Evolutionary conservation across 2,329 filamentous ascomycete species (phyloP).

Genomic region (Fonsecaea nubica): DNA sequence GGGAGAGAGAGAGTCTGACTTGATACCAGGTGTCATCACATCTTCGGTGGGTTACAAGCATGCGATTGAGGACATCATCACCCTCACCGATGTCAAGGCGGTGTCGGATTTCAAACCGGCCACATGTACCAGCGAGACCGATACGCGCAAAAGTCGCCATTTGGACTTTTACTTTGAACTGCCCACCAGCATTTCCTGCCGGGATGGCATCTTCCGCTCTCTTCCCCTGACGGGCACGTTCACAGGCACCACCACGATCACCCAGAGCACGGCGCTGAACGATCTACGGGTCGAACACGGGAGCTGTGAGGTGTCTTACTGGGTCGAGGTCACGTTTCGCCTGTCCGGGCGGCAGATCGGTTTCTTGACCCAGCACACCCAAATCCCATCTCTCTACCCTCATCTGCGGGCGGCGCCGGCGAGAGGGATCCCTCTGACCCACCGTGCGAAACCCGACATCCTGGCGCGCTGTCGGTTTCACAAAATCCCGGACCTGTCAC

Average conservation of each 20-base stretch:
- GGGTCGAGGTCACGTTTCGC: constrained; percentile 34
- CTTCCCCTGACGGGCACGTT: constrained; percentile 26
- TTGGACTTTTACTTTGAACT: constrained; percentile 33
- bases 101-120: constrained; percentile 20
- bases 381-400: constrained; percentile 27
- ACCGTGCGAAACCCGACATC: constrained; percentile 29
- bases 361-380: constrained; percentile 22
- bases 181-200: constrained; percentile 18
- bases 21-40: constrained; percentile 28
- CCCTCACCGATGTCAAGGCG: constrained; percentile 34
- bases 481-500: constrained; percentile 25
- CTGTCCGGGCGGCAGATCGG: constrained; percentile 25
- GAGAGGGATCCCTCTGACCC: constrained; percentile 14
- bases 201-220: constrained; percentile 17
- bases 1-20: not conserved
- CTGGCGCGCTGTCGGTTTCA: constrained; percentile 30
- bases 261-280: constrained; percentile 24
- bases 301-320: constrained; percentile 33
- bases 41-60: constrained; percentile 28
- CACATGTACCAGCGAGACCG: not conserved
- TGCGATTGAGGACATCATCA: constrained; percentile 34
- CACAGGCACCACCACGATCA: constrained; percentile 17
- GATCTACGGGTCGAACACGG: constrained; percentile 24
- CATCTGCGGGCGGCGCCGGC: constrained; percentile 17
- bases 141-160: constrained; percentile 19